Evolutionary conservation across 2,329 filamentous ascomycete genomes (phyloP), one percentile per base, ranked within the genome.

Genomic region (Coniosporium uncinatum): DNA sequence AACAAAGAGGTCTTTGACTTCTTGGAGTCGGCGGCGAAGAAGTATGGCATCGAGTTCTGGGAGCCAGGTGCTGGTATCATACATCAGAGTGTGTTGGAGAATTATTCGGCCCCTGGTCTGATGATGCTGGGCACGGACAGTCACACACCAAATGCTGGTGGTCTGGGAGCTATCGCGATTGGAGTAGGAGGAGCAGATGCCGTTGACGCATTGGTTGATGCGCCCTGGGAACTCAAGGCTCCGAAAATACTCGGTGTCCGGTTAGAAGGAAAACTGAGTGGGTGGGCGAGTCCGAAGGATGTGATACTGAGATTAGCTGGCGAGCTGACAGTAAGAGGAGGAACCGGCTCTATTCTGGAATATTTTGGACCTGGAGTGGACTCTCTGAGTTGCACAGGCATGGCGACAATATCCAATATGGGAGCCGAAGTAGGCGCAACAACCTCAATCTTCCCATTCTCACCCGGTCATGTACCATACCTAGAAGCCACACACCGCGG

Each of bases 101-200:
- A 98, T 69, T 98, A 98, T 61, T 87, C 90, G 24, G 81, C 91
- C n/a, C 93, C 93, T 17, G 93, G 93, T 38, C 68, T 97, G 53
- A 96, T 98, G 90, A 97, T 98, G 89, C 78, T 98, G 32, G 93
- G 93, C 42, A 98, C 93, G 22, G 93, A 98, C 66, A 95, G 88
- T 56, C 93, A 98, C 66, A 96, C 89, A 36, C 93, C 93, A 34
- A 98, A 97, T 59, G 93, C 88, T n/a, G 93, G 93, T 53, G 93
- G 93, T 44, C 72, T 97, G 41, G 89, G 86, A 52, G 90, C 88
- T 4, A 88, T 96, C 55, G 93, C 93, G 6, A 97, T 98, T 60
- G 93, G 93, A 62, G 93, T 98, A 24, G 93, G 93, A 57, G 93
- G 93, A 57, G 93, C 93, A 19, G 93, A 98, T 67, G 93, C 93